phyloP scores from a whole-genome alignment of 140 eudicot species.

The Ambrosia hybrid region DNA sequence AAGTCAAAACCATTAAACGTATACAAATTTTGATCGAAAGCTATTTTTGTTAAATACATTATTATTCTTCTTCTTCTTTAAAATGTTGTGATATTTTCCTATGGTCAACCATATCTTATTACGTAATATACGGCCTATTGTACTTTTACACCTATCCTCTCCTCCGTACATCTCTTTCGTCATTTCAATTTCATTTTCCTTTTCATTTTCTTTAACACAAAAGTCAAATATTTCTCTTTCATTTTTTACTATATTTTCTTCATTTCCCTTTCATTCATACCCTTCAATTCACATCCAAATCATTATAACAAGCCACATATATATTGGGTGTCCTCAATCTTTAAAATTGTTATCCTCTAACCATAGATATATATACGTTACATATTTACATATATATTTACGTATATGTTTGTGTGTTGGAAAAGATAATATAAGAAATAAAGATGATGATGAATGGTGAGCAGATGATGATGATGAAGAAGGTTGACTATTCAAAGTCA shows the following conservation, averaged over 20 bases:
- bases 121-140: slow-evolving; percentile 38
- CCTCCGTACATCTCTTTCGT: slow-evolving; percentile 40
- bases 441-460: slow-evolving; percentile 36
- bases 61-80: too few relatives aligned
- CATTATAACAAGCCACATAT: slow-evolving; percentile 1
- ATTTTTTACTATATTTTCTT: slow-evolving; percentile 18
- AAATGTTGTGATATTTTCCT: neutral
- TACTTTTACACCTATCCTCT: slow-evolving; percentile 36
- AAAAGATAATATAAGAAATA: slow-evolving; percentile 9
- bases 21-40: neutral
- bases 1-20: neutral
- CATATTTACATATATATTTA: neutral
- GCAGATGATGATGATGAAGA: slow-evolving; percentile 37
- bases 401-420: slow-evolving; percentile 3
- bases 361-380: neutral
- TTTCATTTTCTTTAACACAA: slow-evolving; percentile 27
- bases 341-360: slow-evolving; percentile 10
- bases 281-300: slow-evolving; percentile 26
- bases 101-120: slow-evolving; percentile 28
- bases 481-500: slow-evolving; percentile 39
- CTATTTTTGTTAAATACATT: neutral
- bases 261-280: slow-evolving; percentile 15
- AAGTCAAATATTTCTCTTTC: slow-evolving; percentile 40
- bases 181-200: slow-evolving; percentile 25
- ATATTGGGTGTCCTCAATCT: slow-evolving; percentile 12